Evolutionary conservation across 2,329 filamentous ascomycete genomes (phyloP).

Genomic region (Fusarium compactum): DNA sequence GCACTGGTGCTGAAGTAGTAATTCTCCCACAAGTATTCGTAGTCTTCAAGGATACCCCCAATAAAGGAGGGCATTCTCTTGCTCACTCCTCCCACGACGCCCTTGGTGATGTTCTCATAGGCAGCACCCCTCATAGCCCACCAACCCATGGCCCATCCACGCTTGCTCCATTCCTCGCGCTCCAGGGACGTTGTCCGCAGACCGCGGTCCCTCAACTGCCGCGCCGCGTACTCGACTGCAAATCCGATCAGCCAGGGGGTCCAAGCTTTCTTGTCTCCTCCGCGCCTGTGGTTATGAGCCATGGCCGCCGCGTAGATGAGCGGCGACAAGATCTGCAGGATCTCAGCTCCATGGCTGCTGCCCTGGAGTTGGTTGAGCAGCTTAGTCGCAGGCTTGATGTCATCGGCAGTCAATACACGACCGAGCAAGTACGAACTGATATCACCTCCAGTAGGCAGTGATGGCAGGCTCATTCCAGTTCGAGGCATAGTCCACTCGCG

Average conservation of each 20-base stretch:
- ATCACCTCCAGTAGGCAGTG: conserved; percentile 82
- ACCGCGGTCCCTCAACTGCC: conserved; percentile 82
- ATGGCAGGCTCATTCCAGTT: conserved; percentile 87
- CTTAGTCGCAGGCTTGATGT: conserved; percentile 91
- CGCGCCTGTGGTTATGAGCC: conserved; percentile 65
- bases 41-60: conserved; percentile 90
- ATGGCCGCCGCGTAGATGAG: conserved; percentile 88
- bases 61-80: conserved; percentile 84
- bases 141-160: conserved; percentile 93
- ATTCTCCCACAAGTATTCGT: conserved; percentile 97
- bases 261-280: conserved; percentile 81
- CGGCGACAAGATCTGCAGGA: conserved; percentile 91
- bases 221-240: conserved; percentile 85
- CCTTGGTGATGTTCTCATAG: conserved; percentile 90
- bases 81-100: conserved; percentile 77
- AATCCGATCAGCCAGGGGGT: conserved; percentile 90
- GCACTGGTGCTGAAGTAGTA: conserved; percentile 85
- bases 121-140: conserved; percentile 98
- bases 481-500: conserved; percentile 92
- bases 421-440: conserved; percentile 89
- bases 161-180: conserved; percentile 86
- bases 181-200: conserved; percentile 88
- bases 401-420: conserved; percentile 93
- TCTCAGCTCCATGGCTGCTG: conserved; percentile 79
- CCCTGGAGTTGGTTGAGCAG: conserved; percentile 87